Evolutionary conservation across 2,329 filamentous ascomycete genomes (phyloP), one percentile per base, ranked within the genome.

Genomic region (Trichoderma brevicompactum): DNA sequence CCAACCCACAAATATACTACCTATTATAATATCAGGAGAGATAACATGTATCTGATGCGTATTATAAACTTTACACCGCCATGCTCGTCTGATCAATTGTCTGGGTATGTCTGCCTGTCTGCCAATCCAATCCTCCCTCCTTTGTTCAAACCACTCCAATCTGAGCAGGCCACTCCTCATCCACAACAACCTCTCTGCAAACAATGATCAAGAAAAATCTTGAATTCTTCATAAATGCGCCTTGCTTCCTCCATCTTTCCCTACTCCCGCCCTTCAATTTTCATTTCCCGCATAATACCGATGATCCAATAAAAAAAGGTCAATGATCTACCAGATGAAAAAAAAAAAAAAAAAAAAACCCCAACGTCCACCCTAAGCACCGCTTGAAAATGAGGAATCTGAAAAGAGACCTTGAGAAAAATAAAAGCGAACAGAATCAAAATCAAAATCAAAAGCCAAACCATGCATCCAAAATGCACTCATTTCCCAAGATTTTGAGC

Each of bases 101-200:
- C 38, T 23, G 59, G 59, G 59, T 63, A 63, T 63, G 56, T 46
- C 32, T 63, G 23, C 10, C 50, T 65, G 36, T 23, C 40, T 34
- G 32, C 43, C 48, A 6, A 9, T 49, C 49, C 23, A 19, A 36
- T 36, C 28, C n/a, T 44, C 40, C 10, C 15, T 8, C 32, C 23
- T 10, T 15, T 28, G 17, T 38, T 34, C 19, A 13, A 44, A 28
- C 36, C 13, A 19, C 17, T 19, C 12, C 17, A 13, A 28, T 28
- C 44, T 10, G 36, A 38, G 36, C 52, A 23, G 17, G 17, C 52
- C 17, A 15, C 13, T 19, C 17, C n/a, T 46, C n/a, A 41, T 41
- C n/a, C n/a, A n/a, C n/a, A 34, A 9, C 55, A 44, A n/a, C 6
- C 38, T 12, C 15, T n/a, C 9, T 28, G 23, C 32, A 36, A 59